Evolutionary conservation across 1,139 yeast genomes (phyloP).

Genomic region (Pneumocystis wakefieldiae): DNA sequence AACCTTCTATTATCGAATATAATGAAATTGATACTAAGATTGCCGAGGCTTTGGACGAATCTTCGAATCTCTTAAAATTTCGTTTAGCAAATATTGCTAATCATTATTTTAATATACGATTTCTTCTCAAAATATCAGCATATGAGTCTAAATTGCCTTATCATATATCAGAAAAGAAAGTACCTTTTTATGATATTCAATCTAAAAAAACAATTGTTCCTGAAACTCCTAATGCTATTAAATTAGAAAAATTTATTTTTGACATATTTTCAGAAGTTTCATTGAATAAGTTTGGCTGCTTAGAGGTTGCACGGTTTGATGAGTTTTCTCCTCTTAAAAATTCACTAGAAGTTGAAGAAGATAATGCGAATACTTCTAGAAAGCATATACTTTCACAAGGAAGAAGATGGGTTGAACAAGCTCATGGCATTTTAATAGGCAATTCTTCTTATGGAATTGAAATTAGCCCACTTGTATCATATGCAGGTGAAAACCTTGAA

Average conservation of each 20-base stretch:
- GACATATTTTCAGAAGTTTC: conserved; percentile 81
- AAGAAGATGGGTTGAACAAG: conserved; percentile 56
- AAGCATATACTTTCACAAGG: conserved; percentile 50
- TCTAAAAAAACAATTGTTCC: conserved; percentile 46
- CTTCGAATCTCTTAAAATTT: conserved; percentile 38
- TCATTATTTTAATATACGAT: conserved; percentile 76
- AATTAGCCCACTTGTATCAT: conserved; percentile 59
- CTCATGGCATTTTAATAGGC: conserved; percentile 47
- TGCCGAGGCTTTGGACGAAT: conserved; percentile 32
- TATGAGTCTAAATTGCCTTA: conserved; percentile 76
- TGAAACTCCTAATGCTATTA: conserved; percentile 68
- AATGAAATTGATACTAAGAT: conserved; percentile 71
- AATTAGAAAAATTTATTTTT: conserved; percentile 91
- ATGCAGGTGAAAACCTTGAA: conserved; percentile 71
- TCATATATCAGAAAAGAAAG: conserved; percentile 88
- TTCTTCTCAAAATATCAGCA: conserved; percentile 43
- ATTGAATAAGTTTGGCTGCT: conserved; percentile 66
- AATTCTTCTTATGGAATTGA: conserved; percentile 41
- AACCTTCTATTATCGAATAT: conserved; percentile 89
- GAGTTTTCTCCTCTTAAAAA: conserved; percentile 94
- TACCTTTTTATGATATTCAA: conserved; percentile 40
- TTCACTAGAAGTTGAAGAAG: conserved; percentile 47
- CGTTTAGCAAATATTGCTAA: conserved; percentile 96
- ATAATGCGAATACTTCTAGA: conserved; percentile 74
- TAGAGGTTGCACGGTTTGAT: conserved; percentile 71